Evolutionary conservation across 164 flowering plant genomes (phyloP).

Genomic region (Saururus chinensis): DNA sequence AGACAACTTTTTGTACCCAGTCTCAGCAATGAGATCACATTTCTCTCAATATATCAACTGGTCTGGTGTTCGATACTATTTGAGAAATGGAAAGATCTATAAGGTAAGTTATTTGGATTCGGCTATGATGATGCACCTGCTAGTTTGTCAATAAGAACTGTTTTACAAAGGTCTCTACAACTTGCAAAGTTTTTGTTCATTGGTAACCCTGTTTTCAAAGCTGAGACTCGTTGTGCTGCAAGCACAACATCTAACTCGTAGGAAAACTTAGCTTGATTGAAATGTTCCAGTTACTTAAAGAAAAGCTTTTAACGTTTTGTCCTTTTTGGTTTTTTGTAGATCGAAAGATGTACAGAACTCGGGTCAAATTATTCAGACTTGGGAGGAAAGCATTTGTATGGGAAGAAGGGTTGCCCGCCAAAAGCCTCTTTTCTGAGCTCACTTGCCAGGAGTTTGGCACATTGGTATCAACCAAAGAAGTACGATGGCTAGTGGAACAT

Average conservation of each 20-base stretch:
- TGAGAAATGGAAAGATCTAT: conserved; percentile 77
- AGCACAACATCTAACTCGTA: background rate
- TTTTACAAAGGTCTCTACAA: background rate
- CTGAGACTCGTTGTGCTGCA: background rate
- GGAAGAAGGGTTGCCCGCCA: conserved; percentile 41
- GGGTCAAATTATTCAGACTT: conserved; percentile 59
- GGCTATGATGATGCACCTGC: too few species aligned
- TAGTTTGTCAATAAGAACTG: background rate
- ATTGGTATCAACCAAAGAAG: conserved; percentile 72
- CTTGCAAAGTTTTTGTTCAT: background rate
- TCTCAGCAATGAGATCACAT: conserved; percentile 83
- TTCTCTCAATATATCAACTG: conserved; percentile 85
- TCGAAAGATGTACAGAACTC: conserved; percentile 49
- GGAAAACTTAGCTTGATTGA: background rate
- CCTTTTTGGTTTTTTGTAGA: conserved; percentile 28
- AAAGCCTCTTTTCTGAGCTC: conserved; percentile 44
- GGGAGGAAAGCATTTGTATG: conserved; percentile 66
- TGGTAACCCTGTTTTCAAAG: background rate
- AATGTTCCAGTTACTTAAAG: background rate
- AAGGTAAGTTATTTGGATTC: conserved; percentile 33
- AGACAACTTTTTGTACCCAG: conserved; percentile 79
- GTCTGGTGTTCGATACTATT: conserved; percentile 88
- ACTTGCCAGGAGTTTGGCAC: conserved; percentile 48
- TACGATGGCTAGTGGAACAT: conserved; percentile 28
- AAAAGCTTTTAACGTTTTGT: background rate